Base-by-base conservation (phyloP, 2,329 filamentous ascomycete species). In the Ilyonectria sp. region DNA sequence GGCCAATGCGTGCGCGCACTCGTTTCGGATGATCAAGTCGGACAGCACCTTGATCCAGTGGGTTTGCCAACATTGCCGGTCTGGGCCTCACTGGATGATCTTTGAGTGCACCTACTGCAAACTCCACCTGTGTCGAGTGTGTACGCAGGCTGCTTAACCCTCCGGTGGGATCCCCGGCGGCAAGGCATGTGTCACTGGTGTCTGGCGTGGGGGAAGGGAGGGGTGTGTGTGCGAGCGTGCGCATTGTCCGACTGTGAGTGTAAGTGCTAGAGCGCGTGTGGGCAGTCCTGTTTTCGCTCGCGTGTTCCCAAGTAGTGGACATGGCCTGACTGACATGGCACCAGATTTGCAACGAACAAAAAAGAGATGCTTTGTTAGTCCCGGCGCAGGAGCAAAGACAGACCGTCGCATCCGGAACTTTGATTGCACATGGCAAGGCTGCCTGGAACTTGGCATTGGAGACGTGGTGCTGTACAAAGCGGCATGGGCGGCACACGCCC, bases 71-170 rank as follows among this genome's bases (percentile, higher is more conserved):
- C 81, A 90, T 74, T 92, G 90, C 77, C 86, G 89, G 68, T 87
- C 86, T 2, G 90, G 90, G 1, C 90, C 90, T 58, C 87, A 90
- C 79, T 92, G 89, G 88, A 87, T 86, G 80, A 92, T 93, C 75
- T 92, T 87, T 71, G 89, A 92, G 79, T 93, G 91, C 81, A 84
- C 86, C 68, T 91, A 91, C 78, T 93, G 91, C 86, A 90, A 90
- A 78, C 81, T 91, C 57, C 90, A 92, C 80, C 85, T 87, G 33
- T 92, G 90, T 78, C 84, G 89, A 59, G 80, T 84, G 29, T 92
- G 90, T 77, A 84, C 85, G 53, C 82, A 87, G 60, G 71, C 76
- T 54, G 73, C 71, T 54, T 80, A 72, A 73, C 60, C 44, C 62
- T 52, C 57, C 59, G n/a, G 55, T 46, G 56, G 40, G 54, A 71